A percentile compares a stretch with the other conserved stretches of the same genome.
Evolutionary conservation across 345 rosid genomes (phyloP).

Genomic region (Brassica nigra): DNA sequence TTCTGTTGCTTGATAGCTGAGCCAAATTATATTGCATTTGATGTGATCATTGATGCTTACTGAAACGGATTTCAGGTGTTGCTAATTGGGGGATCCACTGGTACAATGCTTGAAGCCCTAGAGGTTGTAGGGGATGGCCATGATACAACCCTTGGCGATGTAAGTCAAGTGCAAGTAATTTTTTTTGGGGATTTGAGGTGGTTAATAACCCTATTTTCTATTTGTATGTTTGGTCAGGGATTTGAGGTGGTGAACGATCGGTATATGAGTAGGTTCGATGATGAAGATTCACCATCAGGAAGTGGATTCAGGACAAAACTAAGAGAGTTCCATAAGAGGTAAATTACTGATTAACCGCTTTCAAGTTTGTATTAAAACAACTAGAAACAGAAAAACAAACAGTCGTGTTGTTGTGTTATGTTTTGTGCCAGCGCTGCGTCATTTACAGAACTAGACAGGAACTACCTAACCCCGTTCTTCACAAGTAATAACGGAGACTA

Average conservation of each 20-base stretch:
- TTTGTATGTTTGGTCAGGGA: constrained; percentile 39
- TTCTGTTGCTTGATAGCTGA: background rate
- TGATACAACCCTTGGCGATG: constrained; percentile 64
- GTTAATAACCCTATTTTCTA: background rate
- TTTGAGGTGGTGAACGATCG: constrained; percentile 59
- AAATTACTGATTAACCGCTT: background rate
- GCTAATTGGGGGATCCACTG: constrained; percentile 94
- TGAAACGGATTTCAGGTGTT: constrained; percentile 60
- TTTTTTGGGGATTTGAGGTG: background rate
- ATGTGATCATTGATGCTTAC: constrained; percentile 20
- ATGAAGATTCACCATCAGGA: constrained; percentile 68
- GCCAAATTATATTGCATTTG: background rate
- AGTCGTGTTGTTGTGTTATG: background rate
- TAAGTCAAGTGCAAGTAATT: constrained; percentile 46
- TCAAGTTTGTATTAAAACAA: background rate
- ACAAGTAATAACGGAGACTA: constrained; percentile 80
- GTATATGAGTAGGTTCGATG: constrained; percentile 60
- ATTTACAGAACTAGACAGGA: constrained; percentile 73
- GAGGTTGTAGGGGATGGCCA: constrained; percentile 85
- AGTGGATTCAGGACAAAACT: constrained; percentile 78
- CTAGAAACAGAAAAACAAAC: background rate
- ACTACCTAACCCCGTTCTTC: constrained; percentile 84
- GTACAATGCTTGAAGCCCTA: constrained; percentile 95
- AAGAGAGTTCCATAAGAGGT: constrained; percentile 83
- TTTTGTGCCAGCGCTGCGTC: constrained; percentile 67